Evolutionary conservation across 192 early-diverging fungal species (phyloP).

Genomic region (Entomortierella parvispora): DNA sequence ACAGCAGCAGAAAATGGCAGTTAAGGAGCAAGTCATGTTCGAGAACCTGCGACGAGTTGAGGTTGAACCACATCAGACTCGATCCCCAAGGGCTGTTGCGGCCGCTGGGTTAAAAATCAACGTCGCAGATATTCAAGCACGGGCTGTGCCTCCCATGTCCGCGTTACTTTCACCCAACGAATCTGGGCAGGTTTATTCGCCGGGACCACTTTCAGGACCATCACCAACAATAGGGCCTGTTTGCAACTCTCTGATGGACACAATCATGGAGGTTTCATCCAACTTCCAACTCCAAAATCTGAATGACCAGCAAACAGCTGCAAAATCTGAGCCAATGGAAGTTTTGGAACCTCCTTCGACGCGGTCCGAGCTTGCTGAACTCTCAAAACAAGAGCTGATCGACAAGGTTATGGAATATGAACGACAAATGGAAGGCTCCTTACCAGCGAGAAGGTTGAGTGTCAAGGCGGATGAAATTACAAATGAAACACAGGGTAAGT

Average conservation of each 20-base stretch:
- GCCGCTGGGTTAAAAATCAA: constrained; percentile 41
- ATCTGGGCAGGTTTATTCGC: constrained; percentile 24
- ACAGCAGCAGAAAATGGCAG: constrained; percentile 35
- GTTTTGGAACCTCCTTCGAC: constrained; percentile 25
- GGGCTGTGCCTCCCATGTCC: constrained; percentile 27
- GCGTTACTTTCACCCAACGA: constrained; percentile 36
- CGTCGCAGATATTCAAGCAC: constrained; percentile 34
- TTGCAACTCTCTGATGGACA: constrained; percentile 36
- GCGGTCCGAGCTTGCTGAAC: constrained; percentile 26
- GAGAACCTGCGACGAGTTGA: constrained; percentile 13
- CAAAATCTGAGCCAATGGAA: constrained; percentile 27
- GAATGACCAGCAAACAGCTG: constrained; percentile 17
- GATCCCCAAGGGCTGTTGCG: constrained; percentile 30
- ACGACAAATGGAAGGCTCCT: constrained; percentile 37
- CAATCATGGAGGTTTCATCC: constrained; percentile 45
- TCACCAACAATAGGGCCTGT: constrained; percentile 36
- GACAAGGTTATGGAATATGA: constrained; percentile 52
- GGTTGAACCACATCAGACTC: constrained; percentile 45
- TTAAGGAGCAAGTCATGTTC: constrained; percentile 22
- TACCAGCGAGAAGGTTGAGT: constrained; percentile 22
- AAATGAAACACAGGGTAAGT: constrained; percentile 14
- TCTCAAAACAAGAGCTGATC: constrained; percentile 45
- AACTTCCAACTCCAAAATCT: constrained; percentile 42
- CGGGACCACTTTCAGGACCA: constrained; percentile 40
- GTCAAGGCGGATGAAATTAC: constrained; percentile 7